Evolutionary conservation across 345 rosid species (phyloP), one percentile per base, ranked within the genome.

Genomic region (Citrus inodora): DNA sequence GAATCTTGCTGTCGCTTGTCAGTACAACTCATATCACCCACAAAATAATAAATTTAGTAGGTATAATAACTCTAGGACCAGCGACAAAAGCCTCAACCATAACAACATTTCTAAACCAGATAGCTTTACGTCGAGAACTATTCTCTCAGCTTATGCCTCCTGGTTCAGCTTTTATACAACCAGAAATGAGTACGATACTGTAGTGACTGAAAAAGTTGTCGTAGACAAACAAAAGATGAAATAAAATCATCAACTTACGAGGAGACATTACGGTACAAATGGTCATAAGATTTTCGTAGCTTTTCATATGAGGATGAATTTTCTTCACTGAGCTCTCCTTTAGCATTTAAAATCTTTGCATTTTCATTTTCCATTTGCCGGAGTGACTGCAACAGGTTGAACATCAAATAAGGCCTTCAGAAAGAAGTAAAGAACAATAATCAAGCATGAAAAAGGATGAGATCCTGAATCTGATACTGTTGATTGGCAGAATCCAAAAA

Each of bases 281-380:
- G 93, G 84, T 94, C 98, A 32, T 94, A 94, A 80, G 98, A 94
- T 86, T 97, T 97, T 68, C 99, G 84, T 72, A 97, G 90, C 91
- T 93, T 94, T 83, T 97, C 99, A 88, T 97, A 97, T 5, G 92
- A 90, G 60, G 92, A 83, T 68, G 83, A 89, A 88, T 87, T 97
- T 84, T 97, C 98, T 80, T 97, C 99, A 80, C 92, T 93, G 55
- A 93, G 93, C 87, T 97, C 99, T 81, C 99, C 99, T 87, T 94
- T 96, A 72, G 95, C 97, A 87, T 89, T 92, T 81, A 96, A 85
- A 78, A 90, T 89, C 86, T 92, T 94, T 51, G 98, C 89, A 87
- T 94, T 92, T 78, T 97, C 99, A 82, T 94, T 89, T 87, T 97
- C 99, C 98, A 97, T 94, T 80, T 94, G 99, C 76, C 90, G 91